Conservation (phyloP, 116 monocot genomes). For the Papilionanthe hybrid region DNA sequence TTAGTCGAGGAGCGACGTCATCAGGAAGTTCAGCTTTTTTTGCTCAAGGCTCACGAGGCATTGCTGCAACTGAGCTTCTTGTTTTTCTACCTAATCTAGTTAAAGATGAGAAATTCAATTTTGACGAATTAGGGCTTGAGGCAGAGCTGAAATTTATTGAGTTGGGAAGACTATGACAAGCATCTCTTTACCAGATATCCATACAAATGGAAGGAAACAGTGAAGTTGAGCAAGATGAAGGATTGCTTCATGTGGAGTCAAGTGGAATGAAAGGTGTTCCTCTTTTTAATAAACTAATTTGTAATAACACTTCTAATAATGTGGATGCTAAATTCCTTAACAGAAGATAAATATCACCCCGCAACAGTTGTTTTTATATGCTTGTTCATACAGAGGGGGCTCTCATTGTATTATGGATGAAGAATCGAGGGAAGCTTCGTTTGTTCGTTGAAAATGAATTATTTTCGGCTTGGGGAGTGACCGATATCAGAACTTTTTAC, state of each 20-base stretch:
- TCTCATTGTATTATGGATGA: conserved; percentile 85
- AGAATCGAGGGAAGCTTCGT: conserved; percentile 71
- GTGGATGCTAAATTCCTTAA: no score
- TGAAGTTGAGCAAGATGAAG: conserved; percentile 2
- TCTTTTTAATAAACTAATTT: no score
- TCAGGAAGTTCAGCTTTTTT: conserved; percentile 62
- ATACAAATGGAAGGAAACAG: conserved; percentile 14
- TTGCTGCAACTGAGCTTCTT: conserved; percentile 29
- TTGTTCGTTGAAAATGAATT: conserved; percentile 76
- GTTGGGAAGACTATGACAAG: conserved; percentile 58
- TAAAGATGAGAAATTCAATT: conserved; percentile 11
- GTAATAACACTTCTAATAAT: no score
- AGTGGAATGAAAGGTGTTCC: no score
- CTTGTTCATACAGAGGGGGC: conserved; percentile 78
- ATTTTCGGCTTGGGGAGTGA: conserved; percentile 84
- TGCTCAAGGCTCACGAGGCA: conserved; percentile 58
- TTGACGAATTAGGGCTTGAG: conserved; percentile 9
- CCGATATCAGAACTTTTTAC: conserved; percentile 39
- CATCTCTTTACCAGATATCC: conserved; percentile 71
- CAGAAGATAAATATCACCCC: no score
- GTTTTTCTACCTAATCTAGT: conserved; percentile 39
- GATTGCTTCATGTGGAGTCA: no score
- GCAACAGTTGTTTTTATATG: no score
- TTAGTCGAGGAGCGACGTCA: conserved; percentile 76
- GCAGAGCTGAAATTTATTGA: conserved; percentile 41